A percentile compares a stretch with the other conserved stretches of the same genome.
These are phyloP conservation scores for Escallonia rubra DNA, from an alignment of 129 eudicot genomes.

Conservation along the genomic window DNA sequence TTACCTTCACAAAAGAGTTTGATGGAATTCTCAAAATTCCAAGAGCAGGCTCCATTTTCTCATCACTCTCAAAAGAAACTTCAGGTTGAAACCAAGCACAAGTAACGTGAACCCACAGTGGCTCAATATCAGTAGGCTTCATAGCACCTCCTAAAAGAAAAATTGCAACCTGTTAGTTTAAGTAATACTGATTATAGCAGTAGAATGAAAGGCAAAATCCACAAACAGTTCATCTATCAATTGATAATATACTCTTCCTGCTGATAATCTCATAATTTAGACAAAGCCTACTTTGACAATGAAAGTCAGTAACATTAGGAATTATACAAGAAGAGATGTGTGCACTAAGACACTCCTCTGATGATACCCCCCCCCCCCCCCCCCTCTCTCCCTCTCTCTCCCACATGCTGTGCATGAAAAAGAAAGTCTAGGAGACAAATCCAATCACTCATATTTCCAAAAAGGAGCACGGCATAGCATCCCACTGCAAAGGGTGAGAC, in stretches of 20 bases:
- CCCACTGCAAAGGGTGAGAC: too few species aligned
- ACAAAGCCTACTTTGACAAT: background rate
- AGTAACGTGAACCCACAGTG: slow-evolving; percentile 94
- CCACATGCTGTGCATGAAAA: too few species aligned
- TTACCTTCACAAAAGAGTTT: slow-evolving; percentile 88
- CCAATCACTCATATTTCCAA: too few species aligned
- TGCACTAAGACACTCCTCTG: too few species aligned
- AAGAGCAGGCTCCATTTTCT: slow-evolving; percentile 96
- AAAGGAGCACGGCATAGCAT: too few species aligned
- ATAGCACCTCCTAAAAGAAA: slow-evolving; percentile 74
- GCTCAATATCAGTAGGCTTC: slow-evolving; percentile 88
- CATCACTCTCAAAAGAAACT: slow-evolving; percentile 89
- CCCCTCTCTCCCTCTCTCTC: too few species aligned
- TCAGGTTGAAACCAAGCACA: slow-evolving; percentile 99
- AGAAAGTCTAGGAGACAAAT: too few species aligned
- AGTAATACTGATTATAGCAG: background rate
- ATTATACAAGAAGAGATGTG: too few species aligned
- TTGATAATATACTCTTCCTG: background rate
- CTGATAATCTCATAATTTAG: background rate
- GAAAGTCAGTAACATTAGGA: too few species aligned
- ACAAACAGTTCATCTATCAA: background rate
- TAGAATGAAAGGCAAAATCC: background rate
- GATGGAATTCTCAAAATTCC: slow-evolving; percentile 93
- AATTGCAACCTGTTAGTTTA: slow-evolving; percentile 7
- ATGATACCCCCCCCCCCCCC: too few species aligned